A percentile compares a stretch with the other conserved stretches of the same genome.
These are phyloP conservation scores for Zea mays DNA, from an alignment of 176 grass and related monocot species.

Conservation along the genomic window Zm-B73-REFERENCE-NAM-5.0 NC_050103.1:168029001-168029500, in stretches of 20 bases:
- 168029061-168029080: slow-evolving; percentile 76
- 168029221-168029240: slow-evolving; percentile 58
- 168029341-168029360: slow-evolving; percentile 55
- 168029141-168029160: slow-evolving; percentile 64
- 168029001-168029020: neutral
- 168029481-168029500: slow-evolving; percentile 72
- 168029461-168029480: slow-evolving; percentile 83
- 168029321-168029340: slow-evolving; percentile 83
- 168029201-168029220: slow-evolving; percentile 82
- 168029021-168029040: neutral
- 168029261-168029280: slow-evolving; percentile 58
- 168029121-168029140: slow-evolving; percentile 47
- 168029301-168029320: slow-evolving; percentile 68
- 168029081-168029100: slow-evolving; percentile 61
- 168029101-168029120: slow-evolving; percentile 53
- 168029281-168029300: slow-evolving; percentile 56
- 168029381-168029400: slow-evolving; percentile 61
- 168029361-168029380: slow-evolving; percentile 71
- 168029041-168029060: neutral
- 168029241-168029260: slow-evolving; percentile 79
- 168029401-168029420: slow-evolving; percentile 66
- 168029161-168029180: slow-evolving; percentile 64
- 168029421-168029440: slow-evolving; percentile 89
- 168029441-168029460: slow-evolving; percentile 69
- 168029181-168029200: slow-evolving; percentile 67